A percentile compares a stretch with the other conserved stretches of the same genome.
Evolutionary conservation across 441 rosid genomes (phyloP).

Genomic region (Geranium incanum): DNA sequence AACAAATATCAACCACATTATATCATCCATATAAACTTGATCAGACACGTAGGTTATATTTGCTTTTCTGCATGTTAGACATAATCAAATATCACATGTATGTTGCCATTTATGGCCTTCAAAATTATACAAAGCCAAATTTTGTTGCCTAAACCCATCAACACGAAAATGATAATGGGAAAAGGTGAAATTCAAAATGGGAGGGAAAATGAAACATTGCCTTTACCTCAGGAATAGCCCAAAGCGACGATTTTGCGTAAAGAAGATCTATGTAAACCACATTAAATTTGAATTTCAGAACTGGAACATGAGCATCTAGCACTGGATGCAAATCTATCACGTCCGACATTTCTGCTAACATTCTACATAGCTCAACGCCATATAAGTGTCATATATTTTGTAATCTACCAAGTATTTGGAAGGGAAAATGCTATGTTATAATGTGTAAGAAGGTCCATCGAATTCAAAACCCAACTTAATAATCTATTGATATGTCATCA

Average conservation of each 20-base stretch:
- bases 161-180: neutral
- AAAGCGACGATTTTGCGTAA: conserved; percentile 79
- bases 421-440: neutral
- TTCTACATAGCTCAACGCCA: conserved; percentile 57
- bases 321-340: conserved; percentile 92
- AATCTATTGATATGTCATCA: neutral
- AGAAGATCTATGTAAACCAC: conserved; percentile 94
- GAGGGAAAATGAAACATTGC: neutral
- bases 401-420: too few species aligned
- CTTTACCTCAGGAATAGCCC: conserved; percentile 86
- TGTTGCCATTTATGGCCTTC: neutral
- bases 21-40: neutral
- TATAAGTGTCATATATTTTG: conserved; percentile 36
- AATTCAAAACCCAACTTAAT: neutral
- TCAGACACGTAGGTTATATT: neutral
- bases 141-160: neutral
- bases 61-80: too few species aligned
- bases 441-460: neutral
- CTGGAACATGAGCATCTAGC: conserved; percentile 96
- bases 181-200: neutral
- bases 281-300: conserved; percentile 75
- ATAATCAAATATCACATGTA: too few species aligned
- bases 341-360: conserved; percentile 88
- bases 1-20: neutral
- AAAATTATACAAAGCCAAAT: neutral